phyloP scores from a whole-genome alignment of 2,329 filamentous ascomycete genomes.

The Trichoderma sp. region DNA sequence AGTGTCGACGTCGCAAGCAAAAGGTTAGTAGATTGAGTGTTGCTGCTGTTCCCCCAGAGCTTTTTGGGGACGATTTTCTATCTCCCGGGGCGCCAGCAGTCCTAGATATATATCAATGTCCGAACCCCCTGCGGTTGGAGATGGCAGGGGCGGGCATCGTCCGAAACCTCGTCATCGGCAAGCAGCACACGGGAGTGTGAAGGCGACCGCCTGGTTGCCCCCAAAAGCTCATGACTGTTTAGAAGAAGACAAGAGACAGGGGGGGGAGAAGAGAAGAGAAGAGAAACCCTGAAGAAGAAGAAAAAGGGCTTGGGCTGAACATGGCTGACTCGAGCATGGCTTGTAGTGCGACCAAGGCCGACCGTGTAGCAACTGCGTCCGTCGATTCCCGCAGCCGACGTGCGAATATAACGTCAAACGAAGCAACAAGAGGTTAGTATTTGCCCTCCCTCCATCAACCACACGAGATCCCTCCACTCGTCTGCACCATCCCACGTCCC shows the following conservation, averaged over 20 bases:
- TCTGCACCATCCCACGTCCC: neutral
- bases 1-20: constrained; percentile 51
- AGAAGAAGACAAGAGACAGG: neutral
- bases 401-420: constrained; percentile 42
- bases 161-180: neutral
- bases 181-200: neutral
- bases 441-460: neutral
- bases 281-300: neutral
- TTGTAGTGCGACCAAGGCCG: constrained; percentile 52
- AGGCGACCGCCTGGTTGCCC: neutral
- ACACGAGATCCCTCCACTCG: neutral
- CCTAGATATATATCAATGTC: constrained; percentile 15
- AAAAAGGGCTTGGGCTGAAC: neutral
- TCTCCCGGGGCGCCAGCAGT: neutral
- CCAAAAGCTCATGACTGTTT: neutral
- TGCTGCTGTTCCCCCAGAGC: neutral
- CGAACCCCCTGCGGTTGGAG: constrained; percentile 14
- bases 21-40: constrained; percentile 38
- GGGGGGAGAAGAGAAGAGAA: neutral
- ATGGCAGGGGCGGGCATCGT: constrained; percentile 10
- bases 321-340: constrained; percentile 13
- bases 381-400: constrained; percentile 49
- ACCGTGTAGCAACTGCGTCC: constrained; percentile 52
- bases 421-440: constrained; percentile 18
- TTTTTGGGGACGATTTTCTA: neutral